Percentiles rank a stretch among this genome's conserved stretches.
Evolutionary conservation across 345 rosid genomes (phyloP).

Genomic region (Citrus medica): DNA sequence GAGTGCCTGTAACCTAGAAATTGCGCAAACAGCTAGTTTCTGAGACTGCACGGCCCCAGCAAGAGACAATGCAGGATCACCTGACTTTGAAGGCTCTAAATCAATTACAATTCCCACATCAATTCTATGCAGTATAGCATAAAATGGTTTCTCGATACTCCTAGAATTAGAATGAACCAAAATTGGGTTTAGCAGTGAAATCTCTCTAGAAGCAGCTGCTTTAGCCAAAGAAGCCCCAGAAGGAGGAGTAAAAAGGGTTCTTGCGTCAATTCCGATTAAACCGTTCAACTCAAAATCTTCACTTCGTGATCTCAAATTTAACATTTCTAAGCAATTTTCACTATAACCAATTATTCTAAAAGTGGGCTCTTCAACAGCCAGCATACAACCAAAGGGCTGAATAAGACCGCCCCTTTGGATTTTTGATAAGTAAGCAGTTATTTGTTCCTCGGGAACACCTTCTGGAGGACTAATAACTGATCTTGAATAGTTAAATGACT

Average conservation of each 20-base stretch:
- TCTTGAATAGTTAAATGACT: conserved; percentile 67
- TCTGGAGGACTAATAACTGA: conserved; percentile 48
- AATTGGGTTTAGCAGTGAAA: conserved; percentile 68
- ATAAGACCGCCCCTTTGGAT: conserved; percentile 82
- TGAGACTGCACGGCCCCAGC: conserved; percentile 87
- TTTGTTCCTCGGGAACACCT: conserved; percentile 57
- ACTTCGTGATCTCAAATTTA: conserved; percentile 30
- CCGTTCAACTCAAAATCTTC: conserved; percentile 22
- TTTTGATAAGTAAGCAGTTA: conserved; percentile 56
- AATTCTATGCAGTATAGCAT: conserved; percentile 74
- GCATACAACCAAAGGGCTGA: conserved; percentile 79
- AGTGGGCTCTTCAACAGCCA: conserved; percentile 60
- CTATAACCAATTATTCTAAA: conserved; percentile 60
- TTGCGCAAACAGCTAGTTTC: conserved; percentile 75
- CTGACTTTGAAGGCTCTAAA: conserved; percentile 70
- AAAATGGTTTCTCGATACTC: conserved; percentile 55
- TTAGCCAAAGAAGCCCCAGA: conserved; percentile 56
- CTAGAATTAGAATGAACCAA: conserved; percentile 65
- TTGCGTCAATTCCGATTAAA: conserved; percentile 71
- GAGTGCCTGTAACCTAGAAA: conserved; percentile 81
- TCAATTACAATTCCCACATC: conserved; percentile 82
- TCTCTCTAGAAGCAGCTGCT: conserved; percentile 64
- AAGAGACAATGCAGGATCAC: conserved; percentile 58
- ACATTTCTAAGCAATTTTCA: conserved; percentile 59
- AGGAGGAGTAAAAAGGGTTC: conserved; percentile 54